Evolutionary conservation across 192 early-diverging fungal species (phyloP), one percentile per base, ranked within the genome.

Genomic region (Chytriomyces hyalinus): DNA sequence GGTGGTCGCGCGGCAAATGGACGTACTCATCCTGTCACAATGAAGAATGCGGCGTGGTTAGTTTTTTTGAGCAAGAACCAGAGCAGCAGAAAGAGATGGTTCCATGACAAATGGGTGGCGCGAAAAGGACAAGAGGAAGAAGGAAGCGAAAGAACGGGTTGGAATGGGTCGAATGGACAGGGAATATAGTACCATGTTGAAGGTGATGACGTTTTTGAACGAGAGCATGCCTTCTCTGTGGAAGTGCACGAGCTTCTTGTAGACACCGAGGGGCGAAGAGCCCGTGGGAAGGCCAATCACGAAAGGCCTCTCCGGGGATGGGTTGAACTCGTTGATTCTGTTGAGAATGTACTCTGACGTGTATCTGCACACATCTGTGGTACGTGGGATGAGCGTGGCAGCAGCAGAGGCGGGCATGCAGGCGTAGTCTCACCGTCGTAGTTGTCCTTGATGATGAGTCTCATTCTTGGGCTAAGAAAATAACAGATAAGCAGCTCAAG

Each of bases 281-380:
- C 94, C 94, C 17, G 94, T 95, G 57, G 94, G 94, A 26, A 95
- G 87, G 62, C 94, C 94, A 44, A 95, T 87, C 60, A 95, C 94
- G 79, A 95, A 95, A 22, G 94, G 94, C 70, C 89, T 85, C 68
- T 91, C 86, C 17, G 86, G 67, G 46, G 92, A 90, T 46, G 94
- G 94, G 47, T 82, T 84, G 74, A 94, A 95, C 76, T 92, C 88
- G 67, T 88, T 83, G 62, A 95, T 93, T 76, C 94, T 89, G 80
- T 91, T 86, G 80, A 90, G 91, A 79, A 95, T 86, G 81, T 95
- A 95, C 77, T 90, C 85, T 67, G 94, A 92, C 90, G 71, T 61
- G 66, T 65, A 73, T 22, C 13, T 11, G 36, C 20, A 48, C 22
- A 70, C 59, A 59, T 61, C 66, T 77, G 24, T 13, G 15, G 67